These are phyloP conservation scores for Aspergillus awamori DNA, from an alignment of 2,329 filamentous ascomycete species.

Conservation along the genomic window DNA sequence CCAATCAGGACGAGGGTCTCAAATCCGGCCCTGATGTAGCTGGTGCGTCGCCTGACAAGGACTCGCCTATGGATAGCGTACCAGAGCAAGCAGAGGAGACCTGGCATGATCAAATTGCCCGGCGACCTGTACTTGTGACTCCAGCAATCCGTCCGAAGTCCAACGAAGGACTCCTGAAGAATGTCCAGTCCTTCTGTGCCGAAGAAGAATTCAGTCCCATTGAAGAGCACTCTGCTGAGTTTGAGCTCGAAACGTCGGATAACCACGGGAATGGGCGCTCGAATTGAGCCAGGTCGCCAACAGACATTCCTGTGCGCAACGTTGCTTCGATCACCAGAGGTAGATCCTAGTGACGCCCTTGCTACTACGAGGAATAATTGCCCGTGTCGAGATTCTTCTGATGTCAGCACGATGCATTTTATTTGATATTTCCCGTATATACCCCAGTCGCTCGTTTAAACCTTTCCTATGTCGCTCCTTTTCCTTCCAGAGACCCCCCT, in stretches of 20 bases:
- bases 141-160: conserved; percentile 61
- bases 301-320: background rate
- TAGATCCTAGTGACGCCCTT: conserved; percentile 1
- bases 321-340: background rate
- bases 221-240: conserved; percentile 35
- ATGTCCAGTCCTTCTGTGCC: conserved; percentile 45
- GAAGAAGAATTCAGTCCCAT: conserved; percentile 39
- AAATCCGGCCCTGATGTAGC: conserved; percentile 53
- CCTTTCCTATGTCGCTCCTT: conserved; percentile 17
- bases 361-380: background rate
- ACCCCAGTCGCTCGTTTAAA: conserved; percentile 18
- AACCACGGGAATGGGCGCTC: conserved; percentile 25
- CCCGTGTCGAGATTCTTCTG: background rate
- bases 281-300: background rate
- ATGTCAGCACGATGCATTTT: background rate
- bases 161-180: conserved; percentile 61
- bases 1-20: conserved; percentile 49
- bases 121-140: conserved; percentile 67
- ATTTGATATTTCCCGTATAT: conserved; percentile 14
- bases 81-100: conserved; percentile 40
- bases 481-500: conserved; percentile 12
- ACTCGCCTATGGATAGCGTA: conserved; percentile 27
- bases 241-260: conserved; percentile 61
- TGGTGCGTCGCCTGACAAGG: conserved; percentile 57
- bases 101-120: conserved; percentile 56